Conservation (phyloP, 164 flowering plant species). For the Piper betle region DNA sequence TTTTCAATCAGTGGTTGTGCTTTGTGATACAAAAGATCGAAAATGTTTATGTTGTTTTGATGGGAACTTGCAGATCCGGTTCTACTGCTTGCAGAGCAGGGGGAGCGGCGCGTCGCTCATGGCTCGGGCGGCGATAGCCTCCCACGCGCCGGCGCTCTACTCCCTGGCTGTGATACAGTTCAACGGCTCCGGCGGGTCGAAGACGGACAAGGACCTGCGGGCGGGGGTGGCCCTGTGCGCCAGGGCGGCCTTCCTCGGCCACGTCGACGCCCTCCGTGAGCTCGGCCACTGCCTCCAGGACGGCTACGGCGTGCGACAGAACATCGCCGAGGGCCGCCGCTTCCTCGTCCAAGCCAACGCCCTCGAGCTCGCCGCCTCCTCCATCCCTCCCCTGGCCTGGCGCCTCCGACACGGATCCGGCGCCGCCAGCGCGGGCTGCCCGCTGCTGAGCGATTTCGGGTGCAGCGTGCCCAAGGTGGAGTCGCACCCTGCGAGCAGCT, state of each 20-base stretch:
- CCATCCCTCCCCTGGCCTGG: slow-evolving; percentile 26
- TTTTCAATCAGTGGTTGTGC: too few species aligned
- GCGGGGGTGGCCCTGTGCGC: slow-evolving; percentile 74
- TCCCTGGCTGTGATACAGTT: slow-evolving; percentile 80
- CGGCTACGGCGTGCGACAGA: slow-evolving; percentile 60
- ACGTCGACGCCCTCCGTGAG: slow-evolving; percentile 68
- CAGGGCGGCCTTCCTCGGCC: slow-evolving; percentile 62
- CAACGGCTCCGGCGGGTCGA: slow-evolving; percentile 76
- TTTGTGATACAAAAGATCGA: not conserved
- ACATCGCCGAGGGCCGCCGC: slow-evolving; percentile 47
- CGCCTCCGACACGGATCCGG: slow-evolving; percentile 4
- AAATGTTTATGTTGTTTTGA: not conserved
- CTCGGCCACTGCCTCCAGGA: slow-evolving; percentile 80
- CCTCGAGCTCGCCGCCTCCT: slow-evolving; percentile 27
- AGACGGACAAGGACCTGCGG: slow-evolving; percentile 51
- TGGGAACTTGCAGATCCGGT: slow-evolving; percentile 12
- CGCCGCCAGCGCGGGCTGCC: slow-evolving; percentile 33
- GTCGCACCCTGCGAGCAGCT: slow-evolving; percentile 63
- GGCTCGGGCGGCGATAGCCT: slow-evolving; percentile 61
- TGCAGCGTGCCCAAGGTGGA: slow-evolving; percentile 79
- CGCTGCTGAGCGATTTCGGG: slow-evolving; percentile 80
- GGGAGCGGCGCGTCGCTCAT: slow-evolving; percentile 63
- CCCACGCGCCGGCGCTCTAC: slow-evolving; percentile 63
- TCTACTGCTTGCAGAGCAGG: slow-evolving; percentile 56
- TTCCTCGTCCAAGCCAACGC: slow-evolving; percentile 60